These are phyloP conservation scores for Mucor plumbeus DNA, from an alignment of 371 early-diverging fungal genomes.

Conservation along the genomic window DNA sequence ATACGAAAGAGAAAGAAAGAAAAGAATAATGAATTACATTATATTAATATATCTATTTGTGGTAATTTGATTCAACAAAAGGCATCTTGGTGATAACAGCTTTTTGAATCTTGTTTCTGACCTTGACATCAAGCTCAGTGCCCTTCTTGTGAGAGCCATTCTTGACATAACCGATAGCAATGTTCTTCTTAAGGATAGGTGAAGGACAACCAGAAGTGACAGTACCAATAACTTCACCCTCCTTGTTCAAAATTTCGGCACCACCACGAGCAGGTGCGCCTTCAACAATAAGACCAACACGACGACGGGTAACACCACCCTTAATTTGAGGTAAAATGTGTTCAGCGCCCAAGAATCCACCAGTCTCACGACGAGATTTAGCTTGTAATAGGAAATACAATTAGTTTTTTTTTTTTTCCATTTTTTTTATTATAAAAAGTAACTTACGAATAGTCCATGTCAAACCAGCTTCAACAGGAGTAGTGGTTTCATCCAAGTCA, in stretches of 20 bases:
- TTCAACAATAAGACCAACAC: constrained; percentile 90
- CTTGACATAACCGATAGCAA: constrained; percentile 96
- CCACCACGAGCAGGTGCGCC: constrained; percentile 96
- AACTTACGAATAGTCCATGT: constrained; percentile 92
- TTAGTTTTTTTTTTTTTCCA: background rate
- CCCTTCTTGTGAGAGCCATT: constrained; percentile 87
- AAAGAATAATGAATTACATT: no score
- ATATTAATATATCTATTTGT: constrained; percentile 50
- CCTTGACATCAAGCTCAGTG: constrained; percentile 88
- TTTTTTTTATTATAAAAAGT: background rate
- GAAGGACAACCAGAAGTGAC: constrained; percentile 95
- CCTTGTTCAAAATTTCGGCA: constrained; percentile 71
- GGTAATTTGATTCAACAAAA: constrained; percentile 87
- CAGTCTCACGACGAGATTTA: constrained; percentile 88
- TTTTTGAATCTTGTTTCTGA: constrained; percentile 82
- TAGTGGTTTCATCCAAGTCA: constrained; percentile 90
- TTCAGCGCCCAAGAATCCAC: constrained; percentile 94
- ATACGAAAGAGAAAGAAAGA: background rate
- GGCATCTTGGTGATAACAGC: constrained; percentile 95
- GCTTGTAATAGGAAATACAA: constrained; percentile 41
- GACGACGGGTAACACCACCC: constrained; percentile 78
- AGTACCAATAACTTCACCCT: constrained; percentile 72
- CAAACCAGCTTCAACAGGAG: constrained; percentile 93
- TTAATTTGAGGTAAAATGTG: constrained; percentile 87
- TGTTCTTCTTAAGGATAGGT: constrained; percentile 92